These are phyloP conservation scores for Hyaloscypha bicolor DNA, from an alignment of 495 filamentous ascomycete species.

Conservation along the genomic window DNA sequence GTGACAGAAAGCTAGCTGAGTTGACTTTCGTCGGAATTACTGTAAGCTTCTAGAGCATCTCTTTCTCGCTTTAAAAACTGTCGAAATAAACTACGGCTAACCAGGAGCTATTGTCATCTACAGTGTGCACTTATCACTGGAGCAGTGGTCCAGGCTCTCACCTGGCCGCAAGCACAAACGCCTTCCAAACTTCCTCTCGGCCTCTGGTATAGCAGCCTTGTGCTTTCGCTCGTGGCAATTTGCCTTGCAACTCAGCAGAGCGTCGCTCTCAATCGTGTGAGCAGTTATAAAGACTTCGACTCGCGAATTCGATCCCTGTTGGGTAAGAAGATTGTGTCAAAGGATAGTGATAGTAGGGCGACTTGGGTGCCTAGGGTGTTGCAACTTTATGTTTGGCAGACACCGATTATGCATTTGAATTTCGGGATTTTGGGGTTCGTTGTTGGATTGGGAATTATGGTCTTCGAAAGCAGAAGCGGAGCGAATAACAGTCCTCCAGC, in stretches of 20 bases:
- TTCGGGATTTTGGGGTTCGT: background rate
- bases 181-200: background rate
- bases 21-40: too few species aligned
- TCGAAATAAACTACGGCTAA: too few species aligned
- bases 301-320: background rate
- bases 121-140: too few species aligned
- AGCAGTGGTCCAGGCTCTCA: too few species aligned
- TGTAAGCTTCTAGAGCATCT: too few species aligned
- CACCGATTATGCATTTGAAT: background rate
- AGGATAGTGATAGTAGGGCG: background rate
- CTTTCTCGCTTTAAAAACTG: too few species aligned
- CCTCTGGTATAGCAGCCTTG: background rate
- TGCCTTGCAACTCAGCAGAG: slow-evolving; percentile 1
- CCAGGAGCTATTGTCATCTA: too few species aligned
- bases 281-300: background rate
- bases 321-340: background rate
- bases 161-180: too few species aligned
- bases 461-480: background rate
- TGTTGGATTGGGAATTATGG: background rate
- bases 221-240: background rate
- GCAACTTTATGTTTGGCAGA: slow-evolving; percentile 1
- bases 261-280: background rate
- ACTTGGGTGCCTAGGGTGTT: background rate
- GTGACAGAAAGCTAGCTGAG: too few species aligned
- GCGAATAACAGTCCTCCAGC: too few species aligned